phyloP scores from a whole-genome alignment of 495 filamentous ascomycete species.

The Penicillium ochrochloron region DNA sequence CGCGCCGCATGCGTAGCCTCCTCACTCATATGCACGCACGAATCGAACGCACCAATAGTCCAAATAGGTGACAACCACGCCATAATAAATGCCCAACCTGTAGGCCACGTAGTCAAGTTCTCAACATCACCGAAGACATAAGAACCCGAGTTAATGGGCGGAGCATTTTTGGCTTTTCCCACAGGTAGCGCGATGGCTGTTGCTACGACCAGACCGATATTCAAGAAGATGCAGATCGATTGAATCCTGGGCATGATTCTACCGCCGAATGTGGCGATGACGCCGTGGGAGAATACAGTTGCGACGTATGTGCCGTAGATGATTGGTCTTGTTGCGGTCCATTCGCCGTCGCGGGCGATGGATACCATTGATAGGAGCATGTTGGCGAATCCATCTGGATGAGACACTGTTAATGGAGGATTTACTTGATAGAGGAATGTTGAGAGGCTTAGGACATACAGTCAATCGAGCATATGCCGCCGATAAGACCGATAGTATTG shows the following conservation, averaged over 20 bases:
- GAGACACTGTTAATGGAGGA: not conserved
- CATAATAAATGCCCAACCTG: constrained; percentile 68
- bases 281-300: constrained; percentile 61
- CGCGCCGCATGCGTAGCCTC: constrained; percentile 66
- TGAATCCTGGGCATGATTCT: constrained; percentile 72
- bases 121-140: constrained; percentile 48
- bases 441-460: constrained; percentile 36
- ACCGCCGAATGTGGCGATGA: constrained; percentile 57
- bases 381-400: constrained; percentile 52
- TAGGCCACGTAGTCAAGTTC: constrained; percentile 65
- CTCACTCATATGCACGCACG: constrained; percentile 65
- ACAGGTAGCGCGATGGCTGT: constrained; percentile 70
- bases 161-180: constrained; percentile 46
- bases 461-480: constrained; percentile 65
- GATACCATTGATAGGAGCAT: constrained; percentile 62
- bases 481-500: constrained; percentile 69
- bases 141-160: constrained; percentile 40
- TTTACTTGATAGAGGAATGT: not conserved
- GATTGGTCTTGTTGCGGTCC: constrained; percentile 60
- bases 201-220: constrained; percentile 65
- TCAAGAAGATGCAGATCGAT: constrained; percentile 63
- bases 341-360: constrained; percentile 66
- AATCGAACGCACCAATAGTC: constrained; percentile 64
- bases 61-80: constrained; percentile 69
- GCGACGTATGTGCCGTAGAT: constrained; percentile 68